Evolutionary conservation across 2,329 filamentous ascomycete species (phyloP).

Genomic region (Talaromyces atroroseus): DNA sequence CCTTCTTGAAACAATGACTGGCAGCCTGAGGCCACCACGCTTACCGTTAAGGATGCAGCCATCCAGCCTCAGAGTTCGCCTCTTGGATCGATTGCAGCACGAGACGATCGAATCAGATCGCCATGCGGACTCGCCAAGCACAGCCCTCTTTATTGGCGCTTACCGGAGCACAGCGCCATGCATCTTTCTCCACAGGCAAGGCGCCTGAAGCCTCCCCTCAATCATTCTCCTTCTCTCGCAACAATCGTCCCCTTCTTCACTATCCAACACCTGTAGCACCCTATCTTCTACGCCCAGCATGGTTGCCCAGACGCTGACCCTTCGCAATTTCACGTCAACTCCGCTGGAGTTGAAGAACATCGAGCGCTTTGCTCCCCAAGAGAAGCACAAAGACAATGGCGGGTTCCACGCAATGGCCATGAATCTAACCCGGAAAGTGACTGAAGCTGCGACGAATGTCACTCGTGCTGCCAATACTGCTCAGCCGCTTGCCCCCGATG

Average conservation of each 20-base stretch:
- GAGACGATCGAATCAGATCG: background rate
- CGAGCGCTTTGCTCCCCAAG: constrained; percentile 63
- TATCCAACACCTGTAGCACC: background rate
- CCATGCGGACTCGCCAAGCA: constrained; percentile 3
- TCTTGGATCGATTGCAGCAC: background rate
- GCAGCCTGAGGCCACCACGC: background rate
- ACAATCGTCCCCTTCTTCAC: background rate
- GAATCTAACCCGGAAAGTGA: constrained; percentile 42
- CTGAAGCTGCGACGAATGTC: constrained; percentile 37
- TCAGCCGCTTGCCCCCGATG: constrained; percentile 44
- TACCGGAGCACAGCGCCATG: background rate
- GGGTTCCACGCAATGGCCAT: constrained; percentile 37
- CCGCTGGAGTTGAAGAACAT: constrained; percentile 67
- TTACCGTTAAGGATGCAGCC: background rate
- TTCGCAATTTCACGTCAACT: constrained; percentile 75
- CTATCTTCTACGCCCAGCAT: constrained; percentile 19
- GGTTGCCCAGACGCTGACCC: constrained; percentile 51
- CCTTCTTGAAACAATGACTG: background rate
- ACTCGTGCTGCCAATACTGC: constrained; percentile 42
- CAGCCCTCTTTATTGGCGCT: constrained; percentile 1
- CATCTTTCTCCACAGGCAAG: constrained; percentile 8
- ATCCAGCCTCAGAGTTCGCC: background rate
- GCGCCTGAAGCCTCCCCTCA: background rate
- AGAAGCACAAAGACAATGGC: constrained; percentile 24
- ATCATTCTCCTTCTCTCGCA: background rate